Percentiles rank a stretch among this genome's conserved stretches.
Conservation (phyloP, 441 rosid genomes). For the Eutrema salsugineum region DNA sequence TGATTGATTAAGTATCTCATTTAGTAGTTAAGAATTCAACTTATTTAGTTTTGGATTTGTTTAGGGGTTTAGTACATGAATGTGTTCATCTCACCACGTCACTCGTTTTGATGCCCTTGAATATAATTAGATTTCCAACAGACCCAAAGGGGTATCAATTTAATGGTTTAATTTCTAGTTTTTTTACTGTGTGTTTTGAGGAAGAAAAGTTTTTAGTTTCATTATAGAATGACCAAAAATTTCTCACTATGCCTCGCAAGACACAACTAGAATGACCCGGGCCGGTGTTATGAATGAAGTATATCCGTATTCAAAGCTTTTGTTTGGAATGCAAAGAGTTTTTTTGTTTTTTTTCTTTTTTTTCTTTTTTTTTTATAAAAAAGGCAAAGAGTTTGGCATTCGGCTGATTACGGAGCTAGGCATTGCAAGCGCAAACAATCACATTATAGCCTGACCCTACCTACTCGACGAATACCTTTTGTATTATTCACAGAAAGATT, state of each 20-base stretch:
- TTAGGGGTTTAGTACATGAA: not conserved
- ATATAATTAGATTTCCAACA: not conserved
- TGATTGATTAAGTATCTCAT: not conserved
- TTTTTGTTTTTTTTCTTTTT: no score
- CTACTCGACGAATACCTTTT: no score
- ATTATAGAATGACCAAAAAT: not conserved
- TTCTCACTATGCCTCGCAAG: not conserved
- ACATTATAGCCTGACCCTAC: no score
- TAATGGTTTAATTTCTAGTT: not conserved
- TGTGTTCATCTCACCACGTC: slow-evolving; percentile 7
- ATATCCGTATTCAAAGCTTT: no score
- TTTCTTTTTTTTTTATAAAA: no score
- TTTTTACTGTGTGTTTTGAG: slow-evolving; percentile 1
- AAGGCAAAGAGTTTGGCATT: no score
- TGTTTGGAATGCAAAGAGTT: no score
- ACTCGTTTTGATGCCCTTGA: slow-evolving; percentile 7
- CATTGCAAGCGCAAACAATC: no score
- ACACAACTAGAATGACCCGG: not conserved
- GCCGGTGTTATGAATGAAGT: no score
- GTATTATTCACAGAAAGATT: no score
- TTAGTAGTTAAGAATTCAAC: not conserved
- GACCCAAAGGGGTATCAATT: not conserved
- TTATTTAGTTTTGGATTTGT: not conserved
- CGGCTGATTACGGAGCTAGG: no score
- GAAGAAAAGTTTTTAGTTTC: not conserved